Base-by-base conservation (phyloP, 805 yeast species). In the Sugiyamaella valdiviana region DNA sequence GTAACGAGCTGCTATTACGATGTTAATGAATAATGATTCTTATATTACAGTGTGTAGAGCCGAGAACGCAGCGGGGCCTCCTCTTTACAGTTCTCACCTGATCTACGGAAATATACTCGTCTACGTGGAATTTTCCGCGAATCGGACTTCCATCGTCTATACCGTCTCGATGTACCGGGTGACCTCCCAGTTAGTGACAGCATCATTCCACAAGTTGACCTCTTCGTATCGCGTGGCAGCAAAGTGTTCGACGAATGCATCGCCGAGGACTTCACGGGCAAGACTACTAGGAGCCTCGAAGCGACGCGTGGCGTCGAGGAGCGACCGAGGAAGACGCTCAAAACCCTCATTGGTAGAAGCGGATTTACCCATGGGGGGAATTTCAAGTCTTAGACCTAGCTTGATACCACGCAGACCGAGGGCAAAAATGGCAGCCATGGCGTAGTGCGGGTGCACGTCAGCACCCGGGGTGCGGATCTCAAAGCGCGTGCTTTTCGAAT, bases 241-340 rank as follows among this genome's bases (percentile, higher is more conserved):
- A 42, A 51, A 64, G 39, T 64, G 68, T 20, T 64, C 65, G 7
- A 64, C 68, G 52, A 64, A 64, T 12, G 41, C 60, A 45, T 61
- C 65, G 6, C 75, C 76, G 36, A 72, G 56, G 7, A 69, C 66
- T 42, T 61, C 60, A 10, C 68, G 51, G 3, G 68, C 68, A 16
- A 63, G 39, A 32, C 60, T 53, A 1, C 51, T 50, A 5, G 54
- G 52, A 6, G 54, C 49, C 42, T 57, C 55, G 41, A 64, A 64
- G 16, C 42, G 38, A 15, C 48, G 54, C 15, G 64, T 59, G 2
- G 67, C 66, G 7, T 45, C 48, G n/a, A 49, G 40, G 37, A 64
- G 49, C 6, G 58, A 49, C 36, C 51, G 48, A 1, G 68, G 68
- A 29, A 64, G 59, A 20, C 52, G 45, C 10, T 54, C 57, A 42